Conservation (phyloP, 331 rosid species). For the Quercus tomentella region DNA sequence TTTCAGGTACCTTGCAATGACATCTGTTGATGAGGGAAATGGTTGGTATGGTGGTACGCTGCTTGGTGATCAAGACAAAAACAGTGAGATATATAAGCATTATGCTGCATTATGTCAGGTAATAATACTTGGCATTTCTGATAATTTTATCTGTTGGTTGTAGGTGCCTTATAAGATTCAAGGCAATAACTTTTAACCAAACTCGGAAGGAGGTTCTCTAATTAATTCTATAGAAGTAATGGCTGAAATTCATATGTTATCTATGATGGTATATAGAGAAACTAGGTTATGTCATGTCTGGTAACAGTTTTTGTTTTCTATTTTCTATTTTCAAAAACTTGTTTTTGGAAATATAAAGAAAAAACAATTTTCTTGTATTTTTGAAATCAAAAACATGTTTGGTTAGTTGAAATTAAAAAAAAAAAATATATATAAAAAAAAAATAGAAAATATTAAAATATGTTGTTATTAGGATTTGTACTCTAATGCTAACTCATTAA, state of each 20-base stretch:
- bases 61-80: constrained; percentile 80
- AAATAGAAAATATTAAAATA: no score
- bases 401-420: no score
- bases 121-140: not conserved
- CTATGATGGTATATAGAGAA: no score
- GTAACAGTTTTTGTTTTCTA: no score
- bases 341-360: no score
- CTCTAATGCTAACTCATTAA: no score
- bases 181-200: not conserved
- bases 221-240: not conserved
- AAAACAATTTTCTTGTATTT: no score
- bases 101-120: constrained; percentile 85
- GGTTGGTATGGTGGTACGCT: constrained; percentile 94
- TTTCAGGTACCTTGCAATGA: constrained; percentile 70
- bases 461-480: no score
- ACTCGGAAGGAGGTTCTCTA: not conserved
- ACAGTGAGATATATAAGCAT: constrained; percentile 83
- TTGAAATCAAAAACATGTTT: no score
- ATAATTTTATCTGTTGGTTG: not conserved
- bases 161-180: not conserved
- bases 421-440: no score
- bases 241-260: not conserved
- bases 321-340: no score
- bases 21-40: constrained; percentile 64
- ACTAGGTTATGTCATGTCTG: no score